These are phyloP conservation scores for Bifiguratus adelaidae DNA, from an alignment of 192 early-diverging fungal species.

Conservation along the genomic window DNA sequence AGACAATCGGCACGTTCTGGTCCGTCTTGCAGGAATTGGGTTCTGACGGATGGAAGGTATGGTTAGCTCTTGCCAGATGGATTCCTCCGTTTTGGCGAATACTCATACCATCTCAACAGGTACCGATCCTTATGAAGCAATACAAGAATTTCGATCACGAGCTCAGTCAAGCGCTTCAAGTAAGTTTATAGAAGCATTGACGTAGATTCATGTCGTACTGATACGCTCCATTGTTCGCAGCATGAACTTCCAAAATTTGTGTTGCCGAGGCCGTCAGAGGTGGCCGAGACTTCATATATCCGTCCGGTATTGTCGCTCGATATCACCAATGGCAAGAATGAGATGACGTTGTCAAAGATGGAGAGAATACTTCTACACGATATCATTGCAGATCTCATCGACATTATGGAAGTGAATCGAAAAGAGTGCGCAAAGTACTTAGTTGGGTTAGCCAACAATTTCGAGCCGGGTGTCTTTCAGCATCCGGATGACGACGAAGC, in stretches of 20 bases:
- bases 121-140: slow-evolving; percentile 31
- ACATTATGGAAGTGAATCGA: slow-evolving; percentile 85
- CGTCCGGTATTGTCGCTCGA: too few species aligned
- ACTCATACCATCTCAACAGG: slow-evolving; percentile 2
- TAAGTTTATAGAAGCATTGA: background rate
- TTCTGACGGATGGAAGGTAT: slow-evolving; percentile 24
- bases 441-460: slow-evolving; percentile 49
- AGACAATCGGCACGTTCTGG: slow-evolving; percentile 25
- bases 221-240: slow-evolving; percentile 8
- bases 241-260: slow-evolving; percentile 34
- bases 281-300: too few species aligned
- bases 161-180: slow-evolving; percentile 27
- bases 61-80: background rate
- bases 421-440: slow-evolving; percentile 77
- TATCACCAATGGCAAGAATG: too few species aligned
- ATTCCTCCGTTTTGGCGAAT: background rate
- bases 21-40: slow-evolving; percentile 27
- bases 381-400: slow-evolving; percentile 65
- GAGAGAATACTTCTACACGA: slow-evolving; percentile 87
- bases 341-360: too few species aligned
- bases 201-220: too few species aligned
- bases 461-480: slow-evolving; percentile 28
- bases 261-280: slow-evolving; percentile 17
- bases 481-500: slow-evolving; percentile 4
- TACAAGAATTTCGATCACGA: slow-evolving; percentile 34